Evolutionary conservation across 2,329 filamentous ascomycete genomes (phyloP).

Genomic region (Chaetomiaceae sp.): DNA sequence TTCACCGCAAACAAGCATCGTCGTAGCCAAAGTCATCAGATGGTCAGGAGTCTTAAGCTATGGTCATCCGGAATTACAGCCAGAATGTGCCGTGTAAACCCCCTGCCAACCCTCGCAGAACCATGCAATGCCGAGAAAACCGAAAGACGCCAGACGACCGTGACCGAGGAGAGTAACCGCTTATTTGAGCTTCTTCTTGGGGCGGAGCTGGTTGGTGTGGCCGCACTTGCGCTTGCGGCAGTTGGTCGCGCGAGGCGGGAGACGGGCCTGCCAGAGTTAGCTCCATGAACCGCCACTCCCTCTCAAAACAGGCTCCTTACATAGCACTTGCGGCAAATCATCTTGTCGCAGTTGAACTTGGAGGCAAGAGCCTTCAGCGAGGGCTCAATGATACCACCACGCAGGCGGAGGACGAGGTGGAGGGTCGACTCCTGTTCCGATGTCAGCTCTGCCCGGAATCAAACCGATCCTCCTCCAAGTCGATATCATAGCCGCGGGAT

Average conservation of each 20-base stretch:
- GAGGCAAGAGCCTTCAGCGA: constrained; percentile 96
- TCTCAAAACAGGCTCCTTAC: constrained; percentile 51
- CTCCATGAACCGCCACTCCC: background rate
- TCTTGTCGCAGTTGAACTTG: constrained; percentile 99
- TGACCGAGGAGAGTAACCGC: constrained; percentile 40
- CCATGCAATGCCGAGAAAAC: constrained; percentile 29
- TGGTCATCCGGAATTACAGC: constrained; percentile 28
- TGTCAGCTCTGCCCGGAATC: constrained; percentile 14
- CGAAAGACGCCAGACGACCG: constrained; percentile 37
- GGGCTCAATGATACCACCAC: constrained; percentile 98
- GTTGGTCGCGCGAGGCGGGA: constrained; percentile 98
- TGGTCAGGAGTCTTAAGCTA: constrained; percentile 28
- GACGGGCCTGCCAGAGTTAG: constrained; percentile 57
- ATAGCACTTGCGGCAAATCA: constrained; percentile 99
- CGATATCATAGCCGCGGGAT: constrained; percentile 2
- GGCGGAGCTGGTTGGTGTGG: constrained; percentile 99
- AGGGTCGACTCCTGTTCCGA: constrained; percentile 82
- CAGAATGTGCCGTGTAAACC: constrained; percentile 23
- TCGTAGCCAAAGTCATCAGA: constrained; percentile 11
- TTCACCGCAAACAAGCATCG: background rate
- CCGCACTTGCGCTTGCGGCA: constrained; percentile 99
- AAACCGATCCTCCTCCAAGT: background rate
- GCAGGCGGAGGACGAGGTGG: constrained; percentile 96
- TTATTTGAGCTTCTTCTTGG: constrained; percentile 99
- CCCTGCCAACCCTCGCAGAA: constrained; percentile 25